These are phyloP conservation scores for Hypomyces rosellus DNA, from an alignment of 2,329 filamentous ascomycete species.

Conservation along the genomic window DNA sequence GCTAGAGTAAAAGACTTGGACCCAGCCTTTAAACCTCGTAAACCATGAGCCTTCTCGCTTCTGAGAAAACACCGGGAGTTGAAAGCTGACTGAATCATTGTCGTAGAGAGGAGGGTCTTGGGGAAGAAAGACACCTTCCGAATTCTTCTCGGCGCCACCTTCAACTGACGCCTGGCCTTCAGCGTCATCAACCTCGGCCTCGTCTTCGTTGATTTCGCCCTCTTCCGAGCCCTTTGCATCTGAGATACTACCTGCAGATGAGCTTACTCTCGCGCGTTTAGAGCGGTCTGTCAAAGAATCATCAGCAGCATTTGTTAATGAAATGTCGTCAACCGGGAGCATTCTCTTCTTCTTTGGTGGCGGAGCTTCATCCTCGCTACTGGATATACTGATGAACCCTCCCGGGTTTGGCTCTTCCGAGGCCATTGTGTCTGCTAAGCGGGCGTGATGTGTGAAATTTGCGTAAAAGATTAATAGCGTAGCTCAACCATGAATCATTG, in stretches of 20 bases:
- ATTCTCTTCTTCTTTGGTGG: slow-evolving; percentile 1
- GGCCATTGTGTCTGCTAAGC: neutral
- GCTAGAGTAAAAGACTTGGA: slow-evolving; percentile 22
- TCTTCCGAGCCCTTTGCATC: slow-evolving; percentile 22
- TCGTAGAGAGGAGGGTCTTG: slow-evolving; percentile 17
- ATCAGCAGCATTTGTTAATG: neutral
- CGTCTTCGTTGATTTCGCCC: slow-evolving; percentile 25
- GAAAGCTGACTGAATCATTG: slow-evolving; percentile 17
- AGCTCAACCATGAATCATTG: no score
- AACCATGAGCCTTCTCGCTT: slow-evolving; percentile 27
- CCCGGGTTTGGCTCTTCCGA: neutral
- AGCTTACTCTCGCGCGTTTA: slow-evolving; percentile 16
- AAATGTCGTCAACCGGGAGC: neutral
- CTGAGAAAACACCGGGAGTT: slow-evolving; percentile 22
- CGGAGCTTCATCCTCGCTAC: neutral
- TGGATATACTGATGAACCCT: slow-evolving; percentile 1
- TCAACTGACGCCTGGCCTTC: neutral
- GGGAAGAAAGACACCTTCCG: slow-evolving; percentile 15
- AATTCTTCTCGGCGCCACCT: neutral
- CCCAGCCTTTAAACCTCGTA: slow-evolving; percentile 31
- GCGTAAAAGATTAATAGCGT: no score
- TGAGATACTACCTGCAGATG: neutral
- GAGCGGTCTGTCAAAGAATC: slow-evolving; percentile 1
- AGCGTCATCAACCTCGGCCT: neutral
- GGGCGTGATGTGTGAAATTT: no score